phyloP scores from a whole-genome alignment of 1,284 basidiomycete genomes.

The Pseudozyma sp. region DNA sequence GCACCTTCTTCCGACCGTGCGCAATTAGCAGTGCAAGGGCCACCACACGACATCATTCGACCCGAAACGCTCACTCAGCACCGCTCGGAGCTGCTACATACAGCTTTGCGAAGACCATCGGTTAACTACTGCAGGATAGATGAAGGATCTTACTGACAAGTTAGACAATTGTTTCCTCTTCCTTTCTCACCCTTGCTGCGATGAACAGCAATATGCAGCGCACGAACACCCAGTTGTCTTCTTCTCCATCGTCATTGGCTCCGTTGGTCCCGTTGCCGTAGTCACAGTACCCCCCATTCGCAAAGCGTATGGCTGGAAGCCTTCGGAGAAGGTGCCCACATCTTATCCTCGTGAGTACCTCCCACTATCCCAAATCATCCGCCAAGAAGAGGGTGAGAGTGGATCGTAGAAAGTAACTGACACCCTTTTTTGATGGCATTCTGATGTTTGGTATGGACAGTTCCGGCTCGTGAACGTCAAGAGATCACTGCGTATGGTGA shows the following conservation, averaged over 20 bases:
- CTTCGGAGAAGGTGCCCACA: slow-evolving; percentile 80
- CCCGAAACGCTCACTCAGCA: too few species aligned
- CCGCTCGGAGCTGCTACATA: too few species aligned
- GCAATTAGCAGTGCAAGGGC: background rate
- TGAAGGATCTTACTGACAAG: background rate
- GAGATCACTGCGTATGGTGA: slow-evolving; percentile 62
- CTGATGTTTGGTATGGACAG: slow-evolving; percentile 18
- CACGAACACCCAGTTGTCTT: slow-evolving; percentile 94
- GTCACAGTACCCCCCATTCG: slow-evolving; percentile 83
- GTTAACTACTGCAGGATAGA: background rate
- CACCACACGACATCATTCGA: too few species aligned
- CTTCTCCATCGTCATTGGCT: slow-evolving; percentile 83
- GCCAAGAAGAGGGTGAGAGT: background rate
- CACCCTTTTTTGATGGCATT: background rate
- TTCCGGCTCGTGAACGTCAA: slow-evolving; percentile 59
- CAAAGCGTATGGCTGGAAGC: slow-evolving; percentile 78
- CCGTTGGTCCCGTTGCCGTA: slow-evolving; percentile 76
- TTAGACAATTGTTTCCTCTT: background rate
- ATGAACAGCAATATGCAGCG: slow-evolving; percentile 78
- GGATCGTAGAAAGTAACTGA: background rate
- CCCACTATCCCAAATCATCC: background rate
- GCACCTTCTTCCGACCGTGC: background rate
- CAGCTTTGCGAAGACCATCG: too few species aligned
- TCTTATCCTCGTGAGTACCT: slow-evolving; percentile 79
- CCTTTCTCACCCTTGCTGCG: background rate